Base-by-base conservation (phyloP, 129 eudicot genomes). In the Chrysanthemum seticuspe region DNA sequence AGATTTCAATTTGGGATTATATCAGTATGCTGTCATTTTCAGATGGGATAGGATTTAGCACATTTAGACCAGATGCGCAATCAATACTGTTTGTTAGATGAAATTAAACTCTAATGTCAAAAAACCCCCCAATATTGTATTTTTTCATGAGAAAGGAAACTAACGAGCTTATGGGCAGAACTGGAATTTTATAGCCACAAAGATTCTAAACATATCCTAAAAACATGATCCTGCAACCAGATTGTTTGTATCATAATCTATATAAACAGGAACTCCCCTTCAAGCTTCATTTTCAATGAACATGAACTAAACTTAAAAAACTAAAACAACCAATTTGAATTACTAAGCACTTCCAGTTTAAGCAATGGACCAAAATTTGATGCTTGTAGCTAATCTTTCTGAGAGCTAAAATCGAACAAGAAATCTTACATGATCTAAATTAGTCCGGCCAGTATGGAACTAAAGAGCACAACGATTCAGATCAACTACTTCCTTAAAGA, bases 331-430 rank as follows among this genome's bases (percentile, higher is more conserved):
- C 48, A 49, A 23, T 59, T 58, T 31, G 29, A 67, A 48, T 14
- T 50, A 68, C 51, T 51, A 3, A 60, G 9, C 7, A 21, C 68
- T 68, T 76, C n/a, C 68, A 68, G 15, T 59, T 68, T 55, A 15
- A 68, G 70, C 75, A 76, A 59, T 48, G 5, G 49, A 49, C 59
- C 6, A 68, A 76, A 53, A 23, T 44, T 56, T 54, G 67, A 51
- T 67, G 67, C 1, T 0, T 1, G 21, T 21, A 21, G 21, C 21
- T 21, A 21, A 21, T 21, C 21, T 21, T 21, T 1, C 21, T 21
- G 21, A 21, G 21, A 21, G 21, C 21, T 21, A 21, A 21, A 21
- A 21, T 21, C 21, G 21, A 21, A 21, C 21, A 21, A 21, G 21
- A 21, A 21, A 21, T 21, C 21, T 21, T 21, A 21, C 21, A 21